Evolutionary conservation across 257 asterid genomes (phyloP), one percentile per base, ranked within the genome.

Genomic region (Salvia hispanica): DNA sequence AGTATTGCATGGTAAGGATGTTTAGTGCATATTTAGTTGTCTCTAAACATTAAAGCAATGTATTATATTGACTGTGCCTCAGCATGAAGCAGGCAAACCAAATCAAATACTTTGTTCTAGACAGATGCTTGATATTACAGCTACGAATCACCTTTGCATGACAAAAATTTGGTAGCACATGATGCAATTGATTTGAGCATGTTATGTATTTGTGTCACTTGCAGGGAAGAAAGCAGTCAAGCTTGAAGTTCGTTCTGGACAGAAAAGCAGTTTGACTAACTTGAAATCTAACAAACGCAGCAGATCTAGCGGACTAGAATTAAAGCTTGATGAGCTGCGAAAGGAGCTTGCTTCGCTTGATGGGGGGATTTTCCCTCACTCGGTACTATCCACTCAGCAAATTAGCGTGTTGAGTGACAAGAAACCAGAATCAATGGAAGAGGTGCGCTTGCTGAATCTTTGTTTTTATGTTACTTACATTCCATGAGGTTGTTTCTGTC

Each of bases 291-390:
- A 74, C 71, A 90, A 85, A 79, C 85, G 89, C 44, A 69, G 78
- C 69, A 83, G 79, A 80, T 83, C 93, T 45, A 76, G 82, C 14
- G 89, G 74, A 31, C 67, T 93, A 83, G 88, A 84, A 72, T 72
- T 71, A 62, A 88, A 79, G 82, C 94, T 93, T 21, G 96, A 88
- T 40, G 90, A 90, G 87, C 86, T 93, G 67, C 89, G 97, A 47
- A 93, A 85, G 75, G 95, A 88, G 71, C 85, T 90, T 53, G 92
- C 96, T 55, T 81, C 83, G 9, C 73, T 70, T 45, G 88, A 90
- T 53, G 98, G 97, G n/a, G 86, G 90, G 53, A 81, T 90, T 85
- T 90, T 93, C 73, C 97, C 98, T 62, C 95, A 90, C 73, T 88
- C 96, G 5, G 88, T 93, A 18, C 72, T 93, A 70, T 90, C 99